Evolutionary conservation across 108 stramenopile genomes (phyloP).

Genomic region (Cyclotella atomus): DNA sequence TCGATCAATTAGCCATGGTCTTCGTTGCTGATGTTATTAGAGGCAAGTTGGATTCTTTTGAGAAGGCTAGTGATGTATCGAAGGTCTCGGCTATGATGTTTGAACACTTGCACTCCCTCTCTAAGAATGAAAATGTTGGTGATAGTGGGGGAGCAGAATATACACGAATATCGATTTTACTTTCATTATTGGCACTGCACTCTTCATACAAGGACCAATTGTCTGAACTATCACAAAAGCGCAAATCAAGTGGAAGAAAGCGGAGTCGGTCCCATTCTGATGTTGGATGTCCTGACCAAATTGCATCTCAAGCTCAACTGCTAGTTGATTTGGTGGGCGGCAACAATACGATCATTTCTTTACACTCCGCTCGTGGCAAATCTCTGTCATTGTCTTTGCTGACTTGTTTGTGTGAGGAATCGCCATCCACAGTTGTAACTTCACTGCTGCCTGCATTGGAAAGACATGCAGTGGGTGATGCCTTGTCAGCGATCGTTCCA

Average conservation of each 20-base stretch:
- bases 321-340: constrained; percentile 48
- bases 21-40: constrained; percentile 63
- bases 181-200: constrained; percentile 36
- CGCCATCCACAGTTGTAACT: constrained; percentile 57
- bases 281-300: constrained; percentile 22
- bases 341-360: constrained; percentile 22
- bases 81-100: constrained; percentile 50
- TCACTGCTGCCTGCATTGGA: constrained; percentile 66
- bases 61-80: constrained; percentile 21
- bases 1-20: constrained; percentile 50
- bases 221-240: constrained; percentile 16
- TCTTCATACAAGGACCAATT: constrained; percentile 38
- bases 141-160: constrained; percentile 55
- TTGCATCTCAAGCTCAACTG: constrained; percentile 39
- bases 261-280: constrained; percentile 45
- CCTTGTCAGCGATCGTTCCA: constrained; percentile 55
- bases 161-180: constrained; percentile 45
- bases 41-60: constrained; percentile 45
- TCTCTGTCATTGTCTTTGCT: constrained; percentile 54
- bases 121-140: constrained; percentile 20
- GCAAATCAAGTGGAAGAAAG: constrained; percentile 20
- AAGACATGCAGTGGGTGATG: constrained; percentile 42
- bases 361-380: constrained; percentile 44
- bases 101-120: constrained; percentile 39
- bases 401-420: constrained; percentile 56